Evolutionary conservation across 2,329 filamentous ascomycete species (phyloP).

Genomic region (Metarhizium rileyi): DNA sequence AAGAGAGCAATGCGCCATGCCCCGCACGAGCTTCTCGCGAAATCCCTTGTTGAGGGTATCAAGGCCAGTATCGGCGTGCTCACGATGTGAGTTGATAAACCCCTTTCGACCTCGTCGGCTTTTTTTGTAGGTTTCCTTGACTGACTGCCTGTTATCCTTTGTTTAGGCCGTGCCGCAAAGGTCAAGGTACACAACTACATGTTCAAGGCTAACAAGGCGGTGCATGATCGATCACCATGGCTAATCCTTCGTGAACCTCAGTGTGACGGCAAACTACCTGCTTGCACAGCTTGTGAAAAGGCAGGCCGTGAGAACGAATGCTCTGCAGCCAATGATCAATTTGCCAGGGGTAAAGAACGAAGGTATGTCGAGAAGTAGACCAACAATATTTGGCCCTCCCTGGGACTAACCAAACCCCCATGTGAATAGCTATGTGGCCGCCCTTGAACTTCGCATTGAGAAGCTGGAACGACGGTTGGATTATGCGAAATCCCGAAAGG

Average conservation of each 20-base stretch:
- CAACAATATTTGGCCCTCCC: background rate
- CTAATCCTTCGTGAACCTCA: conserved; percentile 19
- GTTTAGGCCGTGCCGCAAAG: conserved; percentile 69
- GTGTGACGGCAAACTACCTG: conserved; percentile 93
- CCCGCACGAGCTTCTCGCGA: conserved; percentile 38
- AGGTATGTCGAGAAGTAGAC: conserved; percentile 42
- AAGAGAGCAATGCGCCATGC: conserved; percentile 21
- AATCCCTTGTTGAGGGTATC: conserved; percentile 62
- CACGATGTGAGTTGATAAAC: conserved; percentile 47
- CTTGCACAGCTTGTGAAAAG: conserved; percentile 91
- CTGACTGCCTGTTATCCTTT: background rate
- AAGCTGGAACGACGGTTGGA: conserved; percentile 71
- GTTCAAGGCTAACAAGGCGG: no score
- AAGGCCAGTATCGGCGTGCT: conserved; percentile 70
- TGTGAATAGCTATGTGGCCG: conserved; percentile 68
- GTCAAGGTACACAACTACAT: conserved; percentile 56
- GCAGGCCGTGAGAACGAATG: conserved; percentile 80
- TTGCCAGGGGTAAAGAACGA: conserved; percentile 87
- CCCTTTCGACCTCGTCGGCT: background rate
- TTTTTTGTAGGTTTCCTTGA: background rate
- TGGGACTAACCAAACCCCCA: background rate
- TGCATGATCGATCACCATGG: background rate
- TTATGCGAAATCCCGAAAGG: conserved; percentile 61
- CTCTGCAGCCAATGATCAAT: conserved; percentile 91
- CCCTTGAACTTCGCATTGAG: conserved; percentile 84